These are phyloP conservation scores for Alternaria viburni DNA, from an alignment of 2,329 filamentous ascomycete genomes.

Conservation along the genomic window DNA sequence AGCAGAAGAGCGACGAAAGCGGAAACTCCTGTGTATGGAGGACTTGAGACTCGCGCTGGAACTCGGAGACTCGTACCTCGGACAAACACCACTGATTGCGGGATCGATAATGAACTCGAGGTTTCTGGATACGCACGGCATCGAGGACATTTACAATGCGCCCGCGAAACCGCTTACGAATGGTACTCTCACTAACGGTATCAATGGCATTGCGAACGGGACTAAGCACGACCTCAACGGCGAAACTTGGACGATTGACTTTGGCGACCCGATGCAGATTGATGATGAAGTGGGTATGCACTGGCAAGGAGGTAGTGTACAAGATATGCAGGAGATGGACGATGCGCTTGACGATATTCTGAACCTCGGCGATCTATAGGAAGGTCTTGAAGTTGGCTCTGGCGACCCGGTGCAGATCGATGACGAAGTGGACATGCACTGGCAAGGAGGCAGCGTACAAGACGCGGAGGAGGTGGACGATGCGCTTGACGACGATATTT, in stretches of 20 bases:
- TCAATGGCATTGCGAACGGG: constrained; percentile 17
- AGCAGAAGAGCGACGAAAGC: constrained; percentile 74
- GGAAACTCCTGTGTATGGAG: constrained; percentile 75
- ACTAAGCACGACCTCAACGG: constrained; percentile 2
- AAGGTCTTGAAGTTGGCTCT: constrained; percentile 15
- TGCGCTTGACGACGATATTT: constrained; percentile 26
- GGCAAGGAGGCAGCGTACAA: constrained; percentile 47
- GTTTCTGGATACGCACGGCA: constrained; percentile 65
- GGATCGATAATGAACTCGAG: constrained; percentile 70
- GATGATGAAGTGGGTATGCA: constrained; percentile 41
- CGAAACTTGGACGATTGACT: constrained; percentile 24
- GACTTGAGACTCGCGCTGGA: constrained; percentile 79
- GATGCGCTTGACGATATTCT: constrained; percentile 50
- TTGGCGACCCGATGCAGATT: constrained; percentile 33
- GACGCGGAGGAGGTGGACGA: constrained; percentile 37
- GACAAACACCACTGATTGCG: constrained; percentile 77
- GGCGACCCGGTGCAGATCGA: constrained; percentile 37
- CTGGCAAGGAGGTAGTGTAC: constrained; percentile 50
- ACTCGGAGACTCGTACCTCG: constrained; percentile 76
- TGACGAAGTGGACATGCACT: constrained; percentile 39
- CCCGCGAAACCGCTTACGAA: constrained; percentile 11
- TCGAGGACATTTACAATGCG: constrained; percentile 31
- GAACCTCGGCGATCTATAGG: constrained; percentile 32
- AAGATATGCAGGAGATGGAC: constrained; percentile 37
- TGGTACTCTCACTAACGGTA: constrained; percentile 10